Evolutionary conservation across 768 basidiomycete species (phyloP), one percentile per base, ranked within the genome.

Genomic region (Psilocybe subaeruginosa): DNA sequence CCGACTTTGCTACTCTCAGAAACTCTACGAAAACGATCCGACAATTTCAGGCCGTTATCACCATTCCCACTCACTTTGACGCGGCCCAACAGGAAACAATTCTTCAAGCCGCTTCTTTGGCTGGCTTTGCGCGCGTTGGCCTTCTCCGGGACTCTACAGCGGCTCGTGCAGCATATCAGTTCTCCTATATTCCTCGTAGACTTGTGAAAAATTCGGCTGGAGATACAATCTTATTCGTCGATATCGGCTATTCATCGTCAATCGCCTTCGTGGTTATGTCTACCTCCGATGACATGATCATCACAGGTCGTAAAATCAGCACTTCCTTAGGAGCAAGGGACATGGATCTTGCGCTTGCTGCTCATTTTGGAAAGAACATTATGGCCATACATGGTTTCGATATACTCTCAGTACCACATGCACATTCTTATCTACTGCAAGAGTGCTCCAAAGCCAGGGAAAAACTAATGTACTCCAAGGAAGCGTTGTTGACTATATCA

Each of bases 311-410:
- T 5, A 39, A 54, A 33, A 29, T 4, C 30, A 35, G 29, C 5
- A 27, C n/a, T 12, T 45, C 39, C 9, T 9, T 52, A 9, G 58
- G 58, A 45, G 43, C 29, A 45, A 59, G 51, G 46, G 51, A 46
- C 16, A 31, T 59, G 23, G 58, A 59, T 14, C 12, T 59, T 8
- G 52, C 51, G 4, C 39, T 59, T 19, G 43, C 52, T 31, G n/a
- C 19, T 30, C 51, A 59, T 16, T 45, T 59, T n/a, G 16, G 23
- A 53, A 8, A 30, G 29, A 11, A 47, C 2, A 54, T 59, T n/a
- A 19, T 41, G 12, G n/a, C 30, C 29, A 31, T 11, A 16, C n/a
- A 53, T 17, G 45, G 45, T 31, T 16, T 35, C 14, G 43, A 53
- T 33, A 31, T 53, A 37, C n/a, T 48, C 41, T 17, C 31, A 14